Base-by-base conservation (phyloP, 2,329 filamentous ascomycete genomes). In the Ceratocystiopsis sp. region DNA sequence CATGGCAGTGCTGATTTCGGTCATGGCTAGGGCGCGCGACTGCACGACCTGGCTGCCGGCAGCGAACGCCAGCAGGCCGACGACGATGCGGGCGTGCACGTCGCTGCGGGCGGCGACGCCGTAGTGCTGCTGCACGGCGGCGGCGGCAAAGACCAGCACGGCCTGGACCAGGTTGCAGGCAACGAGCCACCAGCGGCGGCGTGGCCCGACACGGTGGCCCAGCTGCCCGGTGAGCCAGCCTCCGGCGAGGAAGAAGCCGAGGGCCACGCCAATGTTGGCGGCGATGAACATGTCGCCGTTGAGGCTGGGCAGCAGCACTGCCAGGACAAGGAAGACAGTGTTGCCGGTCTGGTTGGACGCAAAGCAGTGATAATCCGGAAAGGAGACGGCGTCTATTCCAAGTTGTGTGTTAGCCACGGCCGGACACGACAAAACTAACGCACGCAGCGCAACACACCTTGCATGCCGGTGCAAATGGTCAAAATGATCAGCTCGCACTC, bases 271-370 rank as follows among this genome's bases (percentile, higher is more conserved):
- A 37, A 76, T 71, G 48, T 76, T 75, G 39, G 63, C 51, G 13
- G 67, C 65, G 50, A 64, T 59, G 55, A 75, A 74, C 53, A 64
- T 59, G 17, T 66, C 59, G 38, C 63, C 61, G 48, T 67, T 59
- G 46, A 68, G 55, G 34, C 65, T 53, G 10, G 70, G 67, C 29
- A 69, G 51, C 34, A 69, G 58, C 44, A 75, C 60, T 29, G 70
- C 71, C 12, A 70, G 52, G 45, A 65, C 59, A 10, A 78, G 62
- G 51, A 79, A 69, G 40, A 78, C 67, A 2, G 73, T 77, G 57
- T 78, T 79, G 46, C 75, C 75, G 0, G 75, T 79, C 52, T 79
- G 73, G 55, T 78, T 78, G 29, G 72, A 76, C 14, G 71, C 69
- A 55, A 78, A 77, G 53, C 71, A 75, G 56, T 68, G 66, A 55